Evolutionary conservation across 345 rosid species (phyloP).

Genomic region (Turritis glabra): DNA sequence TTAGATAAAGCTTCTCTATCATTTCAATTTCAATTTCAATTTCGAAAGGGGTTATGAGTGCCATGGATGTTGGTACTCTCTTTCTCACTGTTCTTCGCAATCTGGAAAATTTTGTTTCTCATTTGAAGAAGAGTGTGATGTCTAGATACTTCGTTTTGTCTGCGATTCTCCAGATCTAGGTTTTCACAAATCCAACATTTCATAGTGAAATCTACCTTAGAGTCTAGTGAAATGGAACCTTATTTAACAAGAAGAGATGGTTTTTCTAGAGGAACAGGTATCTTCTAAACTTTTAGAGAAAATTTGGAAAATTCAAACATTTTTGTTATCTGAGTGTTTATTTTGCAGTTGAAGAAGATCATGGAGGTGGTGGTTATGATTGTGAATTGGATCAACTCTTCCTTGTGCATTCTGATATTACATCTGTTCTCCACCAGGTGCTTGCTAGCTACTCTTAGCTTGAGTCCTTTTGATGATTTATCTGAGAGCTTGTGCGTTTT

Average conservation of each 20-base stretch:
- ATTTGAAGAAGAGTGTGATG: background rate
- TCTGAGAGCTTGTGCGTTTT: background rate
- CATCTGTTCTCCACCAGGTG: conserved; percentile 64
- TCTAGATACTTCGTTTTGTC: background rate
- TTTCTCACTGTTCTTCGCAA: conserved; percentile 3
- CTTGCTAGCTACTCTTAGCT: background rate
- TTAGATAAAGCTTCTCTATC: background rate
- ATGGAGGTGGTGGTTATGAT: conserved; percentile 27
- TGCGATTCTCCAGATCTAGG: conserved; percentile 26
- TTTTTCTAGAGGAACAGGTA: conserved; percentile 27
- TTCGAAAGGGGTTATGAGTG: background rate
- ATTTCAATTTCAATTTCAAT: background rate
- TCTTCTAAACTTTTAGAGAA: no score
- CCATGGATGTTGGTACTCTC: no score
- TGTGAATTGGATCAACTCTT: conserved; percentile 57
- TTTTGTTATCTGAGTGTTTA: background rate
- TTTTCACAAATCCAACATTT: background rate
- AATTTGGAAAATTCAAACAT: background rate
- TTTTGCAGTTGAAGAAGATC: conserved; percentile 20
- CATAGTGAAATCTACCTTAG: background rate
- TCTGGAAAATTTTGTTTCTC: background rate
- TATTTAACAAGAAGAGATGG: conserved; percentile 8
- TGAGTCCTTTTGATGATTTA: background rate
- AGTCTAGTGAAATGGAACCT: conserved; percentile 19
- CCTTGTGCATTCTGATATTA: conserved; percentile 69